Percentiles rank a stretch among this genome's conserved stretches.
These are phyloP conservation scores for Dorcoceras hygrometricum DNA, from an alignment of 257 asterid species.

Conservation along the genomic window DNA sequence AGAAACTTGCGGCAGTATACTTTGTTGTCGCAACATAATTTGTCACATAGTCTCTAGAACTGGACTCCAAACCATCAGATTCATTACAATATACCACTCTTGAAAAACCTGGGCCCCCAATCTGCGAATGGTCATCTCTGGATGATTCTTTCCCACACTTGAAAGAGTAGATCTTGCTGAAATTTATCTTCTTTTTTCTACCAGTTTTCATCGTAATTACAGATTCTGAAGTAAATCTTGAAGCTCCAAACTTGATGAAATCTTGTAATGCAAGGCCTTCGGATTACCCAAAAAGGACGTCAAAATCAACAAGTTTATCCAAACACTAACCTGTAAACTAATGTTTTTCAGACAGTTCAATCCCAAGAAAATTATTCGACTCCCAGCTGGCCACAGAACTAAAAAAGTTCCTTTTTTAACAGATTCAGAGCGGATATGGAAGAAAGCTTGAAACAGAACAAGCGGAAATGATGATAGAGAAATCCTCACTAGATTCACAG, in stretches of 20 bases:
- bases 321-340: conserved; percentile 12
- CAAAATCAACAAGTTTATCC: conserved; percentile 5
- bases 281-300: not conserved
- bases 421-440: conserved; percentile 25
- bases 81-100: conserved; percentile 80
- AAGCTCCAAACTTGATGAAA: not conserved
- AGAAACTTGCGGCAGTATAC: conserved; percentile 74
- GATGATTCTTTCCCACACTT: conserved; percentile 49
- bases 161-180: conserved; percentile 81
- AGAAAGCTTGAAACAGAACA: conserved; percentile 21
- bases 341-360: conserved; percentile 19
- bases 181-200: conserved; percentile 50
- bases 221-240: not conserved
- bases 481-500: not conserved
- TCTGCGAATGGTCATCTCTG: conserved; percentile 60
- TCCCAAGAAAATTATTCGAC: conserved; percentile 9
- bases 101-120: conserved; percentile 90
- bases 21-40: conserved; percentile 79
- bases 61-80: conserved; percentile 46
- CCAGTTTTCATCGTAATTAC: conserved; percentile 37
- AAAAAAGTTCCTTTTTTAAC: not conserved
- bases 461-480: conserved; percentile 9
- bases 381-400: conserved; percentile 19
- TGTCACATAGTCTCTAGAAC: conserved; percentile 38
- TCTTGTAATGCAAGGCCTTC: not conserved